Base-by-base conservation (phyloP, 768 basidiomycete genomes). In the Lentinus tigrinus region DNA sequence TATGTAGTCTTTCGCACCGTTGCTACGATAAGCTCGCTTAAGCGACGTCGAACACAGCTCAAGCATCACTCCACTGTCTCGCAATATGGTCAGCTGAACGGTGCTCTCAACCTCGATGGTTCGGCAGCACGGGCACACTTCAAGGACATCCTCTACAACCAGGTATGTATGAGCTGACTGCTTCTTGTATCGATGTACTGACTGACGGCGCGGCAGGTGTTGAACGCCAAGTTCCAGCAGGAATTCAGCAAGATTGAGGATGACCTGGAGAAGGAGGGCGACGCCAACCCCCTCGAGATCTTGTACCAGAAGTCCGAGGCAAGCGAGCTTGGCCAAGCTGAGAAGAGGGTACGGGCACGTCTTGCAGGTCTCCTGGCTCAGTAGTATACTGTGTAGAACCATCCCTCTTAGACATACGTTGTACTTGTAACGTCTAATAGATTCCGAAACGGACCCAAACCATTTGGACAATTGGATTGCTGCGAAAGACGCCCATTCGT, bases 61-160 rank as follows among this genome's bases (percentile, higher is more conserved):
- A 85, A 84, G 69, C 80, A 80, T 55, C 85, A 85, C 64, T 85
- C 85, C 9, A 73, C 72, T 3, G 81, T 84, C 9, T 87, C 85
- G 23, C 85, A 86, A 69, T 86, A 74, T 57, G 85, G 85, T 7
- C 84, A 86, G 58, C 73, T 86, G 24, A 82, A 74, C 54, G 84
- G 84, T 42, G 79, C 85, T 7, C 72, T 85, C 36, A 71, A 78
- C 37, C 76, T 87, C 42, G 83, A 84, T 48, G 84, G 85, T 17
- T 67, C 68, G n/a, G 69, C 71, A 3, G 69, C 74, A 31, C 76
- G 81, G 36, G 72, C 73, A 39, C 84, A 85, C 67, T 87, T 85
- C 68, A 75, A 80, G 65, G 72, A 85, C 51, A 84, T 85, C 53
- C 65, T 87, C 27, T 69, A 86, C 63, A 81, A 84, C 63, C 83